Conservation (phyloP, 441 rosid species). For the Adansonia gregorii region DNA sequence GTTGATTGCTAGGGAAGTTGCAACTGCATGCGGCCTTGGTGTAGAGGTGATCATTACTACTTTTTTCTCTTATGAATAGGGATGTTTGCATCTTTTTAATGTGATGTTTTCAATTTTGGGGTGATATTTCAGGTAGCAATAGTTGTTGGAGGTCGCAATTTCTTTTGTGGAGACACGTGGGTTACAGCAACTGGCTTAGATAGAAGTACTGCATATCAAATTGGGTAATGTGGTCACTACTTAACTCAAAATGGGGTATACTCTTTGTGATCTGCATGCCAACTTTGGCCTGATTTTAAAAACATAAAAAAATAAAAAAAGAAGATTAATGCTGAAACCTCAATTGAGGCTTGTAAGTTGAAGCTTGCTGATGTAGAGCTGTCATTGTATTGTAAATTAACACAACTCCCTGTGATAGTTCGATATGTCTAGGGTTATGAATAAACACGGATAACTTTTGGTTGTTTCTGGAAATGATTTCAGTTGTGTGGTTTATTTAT, state of each 20-base stretch:
- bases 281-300: not conserved
- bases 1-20: slow-evolving; percentile 79
- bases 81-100: slow-evolving; percentile 23
- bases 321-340: not conserved
- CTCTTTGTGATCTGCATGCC: not conserved
- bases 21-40: slow-evolving; percentile 69
- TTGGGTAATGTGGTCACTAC: slow-evolving; percentile 55
- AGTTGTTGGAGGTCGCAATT: slow-evolving; percentile 89
- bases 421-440: not conserved
- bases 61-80: slow-evolving; percentile 1
- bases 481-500: not conserved
- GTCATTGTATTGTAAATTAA: slow-evolving; percentile 1
- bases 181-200: slow-evolving; percentile 74
- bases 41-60: slow-evolving; percentile 53
- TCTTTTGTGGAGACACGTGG: slow-evolving; percentile 83
- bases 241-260: not conserved
- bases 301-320: not conserved
- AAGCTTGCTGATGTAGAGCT: slow-evolving; percentile 9
- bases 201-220: slow-evolving; percentile 81
- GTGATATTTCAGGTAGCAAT: slow-evolving; percentile 64
- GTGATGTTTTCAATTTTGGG: not conserved
- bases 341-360: not conserved
- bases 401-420: not conserved
- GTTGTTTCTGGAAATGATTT: not conserved
- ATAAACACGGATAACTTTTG: not conserved